These are phyloP conservation scores for Euphorbia lathyris DNA, from an alignment of 345 rosid species.

Conservation along the genomic window DNA sequence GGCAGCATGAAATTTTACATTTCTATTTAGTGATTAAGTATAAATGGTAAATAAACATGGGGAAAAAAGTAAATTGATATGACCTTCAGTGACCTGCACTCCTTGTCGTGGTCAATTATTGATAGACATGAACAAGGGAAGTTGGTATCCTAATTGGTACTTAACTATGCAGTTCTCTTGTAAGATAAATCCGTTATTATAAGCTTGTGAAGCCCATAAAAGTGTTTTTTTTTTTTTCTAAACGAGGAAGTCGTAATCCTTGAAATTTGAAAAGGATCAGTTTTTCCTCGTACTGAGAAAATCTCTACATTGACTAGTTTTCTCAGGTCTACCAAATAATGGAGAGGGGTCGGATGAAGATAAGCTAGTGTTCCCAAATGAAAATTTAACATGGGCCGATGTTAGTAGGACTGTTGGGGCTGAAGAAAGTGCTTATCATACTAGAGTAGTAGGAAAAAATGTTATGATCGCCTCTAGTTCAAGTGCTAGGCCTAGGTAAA, in stretches of 20 bases:
- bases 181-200: not conserved
- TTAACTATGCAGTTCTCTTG: not conserved
- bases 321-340: no score
- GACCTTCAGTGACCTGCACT: not conserved
- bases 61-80: not conserved
- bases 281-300: not conserved
- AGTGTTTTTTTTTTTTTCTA: not conserved
- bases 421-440: no score
- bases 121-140: not conserved
- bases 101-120: not conserved
- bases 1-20: not conserved
- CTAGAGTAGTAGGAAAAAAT: no score
- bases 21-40: not conserved
- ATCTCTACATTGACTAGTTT: not conserved
- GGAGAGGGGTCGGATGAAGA: no score
- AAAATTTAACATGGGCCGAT: no score
- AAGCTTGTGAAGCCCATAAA: not conserved
- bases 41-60: not conserved
- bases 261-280: not conserved
- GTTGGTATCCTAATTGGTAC: not conserved
- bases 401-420: no score
- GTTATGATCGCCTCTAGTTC: no score
- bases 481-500: no score
- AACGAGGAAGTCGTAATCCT: not conserved
- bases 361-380: no score